Conservation (phyloP, 2,329 filamentous ascomycete species). For the Colletotrichum graminicola region DNA sequence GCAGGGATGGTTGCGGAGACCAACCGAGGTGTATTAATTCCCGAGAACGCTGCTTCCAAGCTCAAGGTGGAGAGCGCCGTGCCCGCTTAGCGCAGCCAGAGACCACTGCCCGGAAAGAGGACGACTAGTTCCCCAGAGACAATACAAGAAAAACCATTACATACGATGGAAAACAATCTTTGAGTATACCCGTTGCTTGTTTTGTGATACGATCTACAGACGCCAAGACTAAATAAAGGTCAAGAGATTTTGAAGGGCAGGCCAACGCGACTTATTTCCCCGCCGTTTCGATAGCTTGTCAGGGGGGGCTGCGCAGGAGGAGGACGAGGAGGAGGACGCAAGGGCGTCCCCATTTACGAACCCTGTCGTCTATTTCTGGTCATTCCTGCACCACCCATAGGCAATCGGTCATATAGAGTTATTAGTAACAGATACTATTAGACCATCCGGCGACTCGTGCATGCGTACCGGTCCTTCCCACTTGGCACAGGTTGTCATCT, state of each 20-base stretch:
- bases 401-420: not conserved
- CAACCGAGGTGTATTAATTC: not conserved
- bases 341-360: not conserved
- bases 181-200: not conserved
- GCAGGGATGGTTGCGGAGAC: not conserved
- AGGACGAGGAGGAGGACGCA: not conserved
- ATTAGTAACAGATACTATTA: not conserved
- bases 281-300: not conserved
- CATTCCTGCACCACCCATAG: not conserved
- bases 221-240: not conserved
- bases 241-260: not conserved
- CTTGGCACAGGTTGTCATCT: not conserved
- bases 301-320: not conserved
- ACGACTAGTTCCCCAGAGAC: not conserved
- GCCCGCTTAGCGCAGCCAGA: not conserved
- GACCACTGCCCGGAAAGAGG: not conserved
- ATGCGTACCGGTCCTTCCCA: not conserved
- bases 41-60: not conserved
- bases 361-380: not conserved
- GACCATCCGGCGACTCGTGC: not conserved
- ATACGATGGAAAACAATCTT: not conserved
- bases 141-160: not conserved
- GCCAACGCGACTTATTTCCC: not conserved
- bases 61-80: not conserved
- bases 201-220: not conserved